Percentiles rank a stretch among this genome's conserved stretches.
Evolutionary conservation across 306 rosid species (phyloP).

Genomic region (Castanospermum australe): DNA sequence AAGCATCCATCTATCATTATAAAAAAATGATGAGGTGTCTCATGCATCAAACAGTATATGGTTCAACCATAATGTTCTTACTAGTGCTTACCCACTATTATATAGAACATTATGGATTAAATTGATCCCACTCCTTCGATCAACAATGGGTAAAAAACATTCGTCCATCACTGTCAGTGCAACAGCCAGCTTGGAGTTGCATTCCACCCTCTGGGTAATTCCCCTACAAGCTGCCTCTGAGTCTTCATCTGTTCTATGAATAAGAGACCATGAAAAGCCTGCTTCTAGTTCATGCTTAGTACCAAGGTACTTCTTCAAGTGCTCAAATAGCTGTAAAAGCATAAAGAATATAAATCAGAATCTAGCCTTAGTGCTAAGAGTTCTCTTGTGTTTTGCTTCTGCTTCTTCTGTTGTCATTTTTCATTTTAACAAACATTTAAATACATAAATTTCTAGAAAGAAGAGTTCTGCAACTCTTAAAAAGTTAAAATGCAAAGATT

Average conservation of each 20-base stretch:
- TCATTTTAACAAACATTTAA: not conserved
- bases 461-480: not conserved
- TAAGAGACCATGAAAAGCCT: conserved; percentile 83
- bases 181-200: conserved; percentile 86
- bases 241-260: conserved; percentile 71
- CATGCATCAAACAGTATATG: not conserved
- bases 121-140: conserved; percentile 87
- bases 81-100: conserved; percentile 70
- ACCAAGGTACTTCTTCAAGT: conserved; percentile 80
- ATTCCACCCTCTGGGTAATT: conserved; percentile 62
- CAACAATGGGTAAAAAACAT: conserved; percentile 85
- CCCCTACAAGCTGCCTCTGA: conserved; percentile 56
- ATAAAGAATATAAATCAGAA: conserved; percentile 12
- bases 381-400: not conserved
- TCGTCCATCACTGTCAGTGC: conserved; percentile 88
- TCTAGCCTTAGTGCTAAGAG: not conserved
- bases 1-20: not conserved
- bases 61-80: not conserved
- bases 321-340: conserved; percentile 68
- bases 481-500: not conserved
- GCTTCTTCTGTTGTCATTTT: not conserved
- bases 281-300: conserved; percentile 77
- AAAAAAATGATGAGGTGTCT: not conserved
- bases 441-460: not conserved
- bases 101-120: conserved; percentile 77